These are phyloP conservation scores for Zoysia matrella DNA, from an alignment of 202 grass and related monocot genomes.

Conservation along the genomic window DNA sequence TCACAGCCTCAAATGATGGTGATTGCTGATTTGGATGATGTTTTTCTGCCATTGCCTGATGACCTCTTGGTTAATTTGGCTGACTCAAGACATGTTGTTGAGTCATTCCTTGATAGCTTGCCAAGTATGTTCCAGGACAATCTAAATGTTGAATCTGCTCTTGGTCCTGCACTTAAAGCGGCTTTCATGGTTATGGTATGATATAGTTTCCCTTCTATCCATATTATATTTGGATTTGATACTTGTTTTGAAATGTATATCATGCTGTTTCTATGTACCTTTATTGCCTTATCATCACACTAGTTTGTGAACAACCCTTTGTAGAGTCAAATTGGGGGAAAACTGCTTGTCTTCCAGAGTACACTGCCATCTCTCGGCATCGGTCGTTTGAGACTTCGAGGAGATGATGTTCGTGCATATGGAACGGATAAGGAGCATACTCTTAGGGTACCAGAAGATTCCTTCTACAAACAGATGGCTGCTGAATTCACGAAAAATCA, in stretches of 20 bases:
- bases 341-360: constrained; percentile 93
- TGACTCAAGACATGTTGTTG: constrained; percentile 82
- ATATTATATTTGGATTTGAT: constrained; percentile 11
- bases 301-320: constrained; percentile 38
- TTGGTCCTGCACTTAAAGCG: constrained; percentile 92
- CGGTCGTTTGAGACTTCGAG: constrained; percentile 81
- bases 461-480: constrained; percentile 99
- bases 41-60: constrained; percentile 96
- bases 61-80: constrained; percentile 94
- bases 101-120: constrained; percentile 93
- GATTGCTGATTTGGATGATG: constrained; percentile 87
- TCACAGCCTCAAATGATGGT: constrained; percentile 99
- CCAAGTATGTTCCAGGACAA: constrained; percentile 94
- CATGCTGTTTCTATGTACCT: constrained; percentile 20
- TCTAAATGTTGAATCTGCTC: constrained; percentile 91
- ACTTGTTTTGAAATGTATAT: constrained; percentile 8
- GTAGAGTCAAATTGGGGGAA: constrained; percentile 92
- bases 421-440: constrained; percentile 92
- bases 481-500: constrained; percentile 98
- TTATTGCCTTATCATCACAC: constrained; percentile 31
- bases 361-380: constrained; percentile 92
- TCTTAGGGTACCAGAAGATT: constrained; percentile 82
- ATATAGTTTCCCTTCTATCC: constrained; percentile 32
- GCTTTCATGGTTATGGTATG: constrained; percentile 99
- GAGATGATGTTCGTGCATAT: constrained; percentile 92